Evolutionary conservation across 2,329 filamentous ascomycete genomes (phyloP).

Genomic region (Aspergillus sp.): DNA sequence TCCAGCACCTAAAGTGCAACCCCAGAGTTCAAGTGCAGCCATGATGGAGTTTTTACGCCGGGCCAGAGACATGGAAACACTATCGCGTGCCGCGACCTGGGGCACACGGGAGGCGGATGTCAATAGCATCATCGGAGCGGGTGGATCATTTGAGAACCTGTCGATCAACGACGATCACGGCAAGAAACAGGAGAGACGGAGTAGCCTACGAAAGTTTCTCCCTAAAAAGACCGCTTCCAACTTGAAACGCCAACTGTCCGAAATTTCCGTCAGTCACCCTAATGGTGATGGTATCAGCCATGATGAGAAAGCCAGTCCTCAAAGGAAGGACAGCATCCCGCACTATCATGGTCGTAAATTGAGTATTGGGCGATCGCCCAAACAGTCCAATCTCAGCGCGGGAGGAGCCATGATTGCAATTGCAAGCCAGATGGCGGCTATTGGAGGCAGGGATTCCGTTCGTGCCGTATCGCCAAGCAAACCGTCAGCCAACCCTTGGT

Average conservation of each 20-base stretch:
- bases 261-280: constrained; percentile 23
- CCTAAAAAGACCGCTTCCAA: constrained; percentile 39
- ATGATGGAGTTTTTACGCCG: constrained; percentile 49
- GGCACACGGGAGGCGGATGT: constrained; percentile 51
- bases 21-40: constrained; percentile 51
- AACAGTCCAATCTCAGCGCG: constrained; percentile 37
- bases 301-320: constrained; percentile 8
- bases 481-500: constrained; percentile 39
- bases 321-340: constrained; percentile 29
- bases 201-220: constrained; percentile 42
- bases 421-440: constrained; percentile 41
- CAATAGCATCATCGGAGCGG: constrained; percentile 38
- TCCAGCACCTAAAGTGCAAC: constrained; percentile 37
- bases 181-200: constrained; percentile 40
- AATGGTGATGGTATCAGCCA: constrained; percentile 20
- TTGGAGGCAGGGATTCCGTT: constrained; percentile 54
- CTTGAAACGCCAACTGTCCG: constrained; percentile 42
- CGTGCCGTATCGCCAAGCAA: constrained; percentile 39
- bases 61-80: constrained; percentile 49
- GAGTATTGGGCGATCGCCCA: constrained; percentile 31
- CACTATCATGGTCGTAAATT: constrained; percentile 26
- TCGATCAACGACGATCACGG: constrained; percentile 31
- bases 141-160: constrained; percentile 39
- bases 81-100: constrained; percentile 52
- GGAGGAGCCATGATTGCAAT: constrained; percentile 40